Percentiles rank a stretch among this genome's conserved stretches.
Conservation (phyloP, 441 rosid genomes). For the Populus hybrid region DNA sequence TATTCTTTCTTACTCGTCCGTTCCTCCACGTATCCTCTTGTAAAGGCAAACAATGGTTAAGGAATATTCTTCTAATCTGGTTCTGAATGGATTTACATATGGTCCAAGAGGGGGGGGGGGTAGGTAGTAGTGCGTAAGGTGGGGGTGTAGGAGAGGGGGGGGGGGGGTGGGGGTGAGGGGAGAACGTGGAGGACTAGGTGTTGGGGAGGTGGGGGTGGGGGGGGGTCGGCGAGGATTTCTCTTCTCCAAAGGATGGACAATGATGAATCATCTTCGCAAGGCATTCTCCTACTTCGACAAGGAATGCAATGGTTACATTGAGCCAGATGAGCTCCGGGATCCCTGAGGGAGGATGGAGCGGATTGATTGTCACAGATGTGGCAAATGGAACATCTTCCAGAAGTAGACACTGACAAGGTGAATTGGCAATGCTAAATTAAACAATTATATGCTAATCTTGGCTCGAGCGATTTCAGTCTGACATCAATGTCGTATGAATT, state of each 20-base stretch:
- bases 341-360: conserved; percentile 93
- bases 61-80: background rate
- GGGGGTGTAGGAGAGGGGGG: too few species aligned
- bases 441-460: background rate
- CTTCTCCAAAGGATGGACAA: conserved; percentile 94
- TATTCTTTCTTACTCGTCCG: background rate
- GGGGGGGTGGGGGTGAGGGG: too few species aligned
- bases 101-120: too few species aligned
- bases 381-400: conserved; percentile 98
- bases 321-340: conserved; percentile 86
- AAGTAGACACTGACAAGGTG: conserved; percentile 99
- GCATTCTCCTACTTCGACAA: conserved; percentile 98
- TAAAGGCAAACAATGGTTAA: background rate
- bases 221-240: too few species aligned
- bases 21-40: background rate
- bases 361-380: conserved; percentile 83
- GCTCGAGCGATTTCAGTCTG: conserved; percentile 5
- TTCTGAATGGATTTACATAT: conserved; percentile 19
- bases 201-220: too few species aligned
- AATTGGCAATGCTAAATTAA: conserved; percentile 14
- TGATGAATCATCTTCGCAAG: conserved; percentile 90
- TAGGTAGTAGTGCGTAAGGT: too few species aligned
- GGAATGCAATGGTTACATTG: conserved; percentile 82
- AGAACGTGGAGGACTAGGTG: too few species aligned
- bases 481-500: conserved; percentile 8